Conservation (phyloP, 768 basidiomycete species). For the Termitomyces sp. region DNA sequence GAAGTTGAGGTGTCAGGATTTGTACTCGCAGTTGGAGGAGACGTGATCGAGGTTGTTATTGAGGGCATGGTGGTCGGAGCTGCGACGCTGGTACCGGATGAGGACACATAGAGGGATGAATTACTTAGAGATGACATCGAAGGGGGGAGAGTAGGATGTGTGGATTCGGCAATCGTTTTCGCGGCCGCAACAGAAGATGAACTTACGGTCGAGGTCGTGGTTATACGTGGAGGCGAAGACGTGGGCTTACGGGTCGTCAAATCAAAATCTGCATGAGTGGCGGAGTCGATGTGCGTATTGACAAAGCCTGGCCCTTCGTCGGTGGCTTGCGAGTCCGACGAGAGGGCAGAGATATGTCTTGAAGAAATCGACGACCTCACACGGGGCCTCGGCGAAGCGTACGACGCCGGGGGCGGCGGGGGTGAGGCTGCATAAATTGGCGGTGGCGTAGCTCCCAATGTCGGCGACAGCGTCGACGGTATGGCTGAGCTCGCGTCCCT, state of each 20-base stretch:
- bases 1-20: conserved; percentile 16
- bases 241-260: neutral
- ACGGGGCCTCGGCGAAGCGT: neutral
- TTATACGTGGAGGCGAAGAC: neutral
- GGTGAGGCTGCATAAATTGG: neutral
- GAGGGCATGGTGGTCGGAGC: neutral
- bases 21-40: conserved; percentile 4
- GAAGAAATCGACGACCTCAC: neutral
- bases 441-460: neutral
- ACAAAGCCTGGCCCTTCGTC: neutral
- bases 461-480: neutral
- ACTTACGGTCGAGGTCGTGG: neutral
- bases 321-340: conserved; percentile 5
- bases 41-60: neutral
- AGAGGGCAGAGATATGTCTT: conserved; percentile 4
- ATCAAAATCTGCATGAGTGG: neutral
- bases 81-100: neutral
- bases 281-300: neutral
- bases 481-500: neutral
- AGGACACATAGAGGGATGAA: conserved; percentile 4
- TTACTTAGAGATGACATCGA: neutral
- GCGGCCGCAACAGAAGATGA: neutral
- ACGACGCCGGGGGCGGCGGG: neutral
- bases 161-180: neutral
- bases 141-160: neutral